Evolutionary conservation across 768 basidiomycete genomes (phyloP), one percentile per base, ranked within the genome.

Genomic region (Pulveroboletus sp.): DNA sequence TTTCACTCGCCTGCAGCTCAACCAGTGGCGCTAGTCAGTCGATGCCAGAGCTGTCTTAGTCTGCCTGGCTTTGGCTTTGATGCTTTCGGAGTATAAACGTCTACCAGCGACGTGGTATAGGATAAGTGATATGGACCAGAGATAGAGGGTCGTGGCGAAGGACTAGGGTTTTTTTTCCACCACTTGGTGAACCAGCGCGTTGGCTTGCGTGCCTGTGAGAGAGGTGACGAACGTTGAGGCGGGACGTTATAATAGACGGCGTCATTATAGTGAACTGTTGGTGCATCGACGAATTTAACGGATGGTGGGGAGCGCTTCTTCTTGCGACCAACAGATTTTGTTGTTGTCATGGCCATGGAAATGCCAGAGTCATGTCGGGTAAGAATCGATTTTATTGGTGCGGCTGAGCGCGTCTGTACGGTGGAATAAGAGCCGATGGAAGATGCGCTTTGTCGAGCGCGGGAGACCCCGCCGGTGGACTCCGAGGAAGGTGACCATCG

Each of bases 281-380:
- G 84, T 46, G 73, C 71, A 50, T 85, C 83, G 27, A 81, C 81
- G 54, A 87, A 88, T 56, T 84, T 88, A 43, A 88, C 86, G 31
- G 81, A 84, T 46, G 69, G 60, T 10, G 70, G 56, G 7, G 66
- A 62, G n/a, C 66, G 69, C 27, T 42, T 69, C 54, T 59, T 71
- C 51, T 54, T 60, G 15, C 67, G 56, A 31, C 62, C 54, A 11
- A 52, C 43, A 24, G 56, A 57, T 36, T 50, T 56, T 24, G 72
- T 61, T 24, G 72, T 61, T 30, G 65, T 65, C 15, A 62, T 65
- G 45, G 59, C 55, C 55, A 69, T 76, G 6, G 78, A 79, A 43
- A 78, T 64, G 36, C 75, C 81, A 21, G 75, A 75, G 50, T 64
- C 72, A 54, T 73, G 75, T 47, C 73, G 78, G 36, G 79, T 72